A percentile compares a stretch with the other conserved stretches of the same genome.
Conservation (phyloP, 1,139 yeast species). For the Candida anutae region DNA sequence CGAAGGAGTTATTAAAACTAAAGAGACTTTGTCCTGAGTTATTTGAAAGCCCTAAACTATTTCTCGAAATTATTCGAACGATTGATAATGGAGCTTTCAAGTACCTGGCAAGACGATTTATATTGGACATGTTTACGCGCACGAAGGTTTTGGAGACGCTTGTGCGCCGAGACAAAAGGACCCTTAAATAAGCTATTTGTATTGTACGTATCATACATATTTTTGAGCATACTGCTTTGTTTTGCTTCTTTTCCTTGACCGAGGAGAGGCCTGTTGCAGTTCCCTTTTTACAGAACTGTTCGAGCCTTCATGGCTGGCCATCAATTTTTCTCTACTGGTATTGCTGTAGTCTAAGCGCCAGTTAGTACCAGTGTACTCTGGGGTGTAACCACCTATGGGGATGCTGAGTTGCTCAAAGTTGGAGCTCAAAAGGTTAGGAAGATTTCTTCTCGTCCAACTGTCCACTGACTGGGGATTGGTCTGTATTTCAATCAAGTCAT, state of each 20-base stretch:
- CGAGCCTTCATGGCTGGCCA: too few species aligned
- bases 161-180: slow-evolving; percentile 27
- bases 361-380: slow-evolving; percentile 7
- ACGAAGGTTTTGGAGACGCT: slow-evolving; percentile 49
- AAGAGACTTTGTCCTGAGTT: slow-evolving; percentile 45
- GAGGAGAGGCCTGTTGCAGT: slow-evolving; percentile 1
- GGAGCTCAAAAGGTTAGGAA: slow-evolving; percentile 26
- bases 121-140: slow-evolving; percentile 58
- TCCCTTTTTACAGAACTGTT: too few species aligned
- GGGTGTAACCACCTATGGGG: slow-evolving; percentile 6
- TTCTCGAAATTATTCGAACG: slow-evolving; percentile 51
- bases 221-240: too few species aligned
- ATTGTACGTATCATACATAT: too few species aligned
- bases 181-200: too few species aligned
- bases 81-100: slow-evolving; percentile 65
- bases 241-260: slow-evolving; percentile 1
- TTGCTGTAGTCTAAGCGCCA: slow-evolving; percentile 4
- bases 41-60: slow-evolving; percentile 52
- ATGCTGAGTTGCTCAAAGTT: slow-evolving; percentile 28
- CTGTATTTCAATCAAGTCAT: slow-evolving; percentile 28
- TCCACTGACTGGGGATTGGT: slow-evolving; percentile 34
- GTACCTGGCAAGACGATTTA: slow-evolving; percentile 39
- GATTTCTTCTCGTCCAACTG: slow-evolving; percentile 32
- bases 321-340: neutral
- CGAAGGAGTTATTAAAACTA: slow-evolving; percentile 50